Conservation (phyloP, 176 grass and related monocot genomes). For the Pontederia crassipes region DNA sequence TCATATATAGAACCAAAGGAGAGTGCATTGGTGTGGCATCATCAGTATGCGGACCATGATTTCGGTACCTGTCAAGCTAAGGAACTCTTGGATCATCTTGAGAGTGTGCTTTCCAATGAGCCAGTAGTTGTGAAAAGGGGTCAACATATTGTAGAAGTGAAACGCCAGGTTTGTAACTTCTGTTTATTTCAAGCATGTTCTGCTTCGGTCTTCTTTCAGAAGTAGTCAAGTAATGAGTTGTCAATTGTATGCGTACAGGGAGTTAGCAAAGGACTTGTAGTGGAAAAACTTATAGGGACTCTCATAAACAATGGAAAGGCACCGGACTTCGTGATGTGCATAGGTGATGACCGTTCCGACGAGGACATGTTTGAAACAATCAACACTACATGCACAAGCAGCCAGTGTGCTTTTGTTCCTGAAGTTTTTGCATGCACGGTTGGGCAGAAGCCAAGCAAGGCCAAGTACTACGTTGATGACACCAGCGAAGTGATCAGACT, state of each 20-base stretch:
- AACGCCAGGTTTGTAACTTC: constrained; percentile 48
- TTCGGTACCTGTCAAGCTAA: constrained; percentile 83
- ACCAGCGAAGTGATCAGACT: constrained; percentile 64
- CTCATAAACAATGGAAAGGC: constrained; percentile 37
- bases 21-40: constrained; percentile 84
- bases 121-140: constrained; percentile 79
- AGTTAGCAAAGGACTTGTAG: constrained; percentile 68
- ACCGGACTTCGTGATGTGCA: constrained; percentile 70
- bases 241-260: constrained; percentile 36
- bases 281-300: constrained; percentile 55
- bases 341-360: constrained; percentile 74
- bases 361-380: constrained; percentile 95
- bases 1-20: constrained; percentile 78
- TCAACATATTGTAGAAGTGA: constrained; percentile 91
- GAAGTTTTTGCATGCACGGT: constrained; percentile 86
- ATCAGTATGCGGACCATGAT: constrained; percentile 75
- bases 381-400: constrained; percentile 31
- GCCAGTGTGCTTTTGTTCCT: constrained; percentile 23
- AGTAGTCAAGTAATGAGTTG: not conserved
- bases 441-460: constrained; percentile 85
- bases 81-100: constrained; percentile 64
- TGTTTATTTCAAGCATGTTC: not conserved
- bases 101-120: constrained; percentile 83
- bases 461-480: constrained; percentile 88
- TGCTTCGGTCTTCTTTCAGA: not conserved